Conservation (phyloP, 768 basidiomycete species). For the Kwoniella heveanensis region DNA sequence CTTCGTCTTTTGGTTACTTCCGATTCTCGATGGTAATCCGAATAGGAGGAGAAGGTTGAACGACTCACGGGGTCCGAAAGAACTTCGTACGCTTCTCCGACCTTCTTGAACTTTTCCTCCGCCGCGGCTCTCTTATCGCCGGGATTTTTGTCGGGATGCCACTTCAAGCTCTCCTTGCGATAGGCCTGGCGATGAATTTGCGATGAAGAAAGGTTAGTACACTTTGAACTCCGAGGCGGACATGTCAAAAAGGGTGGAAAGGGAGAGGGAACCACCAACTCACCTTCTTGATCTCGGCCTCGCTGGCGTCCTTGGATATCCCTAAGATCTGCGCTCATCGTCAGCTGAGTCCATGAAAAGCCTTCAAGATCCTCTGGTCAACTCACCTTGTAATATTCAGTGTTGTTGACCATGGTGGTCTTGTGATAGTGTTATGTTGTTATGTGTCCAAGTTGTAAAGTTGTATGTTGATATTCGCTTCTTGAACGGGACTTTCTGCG, state of each 20-base stretch:
- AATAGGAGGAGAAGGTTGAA: too few relatives aligned
- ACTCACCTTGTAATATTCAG: slow-evolving; percentile 77
- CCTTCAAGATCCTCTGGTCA: background rate
- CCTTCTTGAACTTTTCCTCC: slow-evolving; percentile 88
- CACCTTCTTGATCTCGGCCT: slow-evolving; percentile 84
- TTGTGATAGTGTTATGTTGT: background rate
- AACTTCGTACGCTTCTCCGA: slow-evolving; percentile 95
- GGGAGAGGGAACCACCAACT: slow-evolving; percentile 3
- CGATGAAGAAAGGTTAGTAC: slow-evolving; percentile 44
- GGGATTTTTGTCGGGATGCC: slow-evolving; percentile 68
- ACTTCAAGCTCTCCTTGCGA: slow-evolving; percentile 69
- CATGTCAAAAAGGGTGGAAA: background rate
- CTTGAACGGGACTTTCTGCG: background rate
- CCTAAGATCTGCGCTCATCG: slow-evolving; percentile 61
- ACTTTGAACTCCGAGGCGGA: background rate
- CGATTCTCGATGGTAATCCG: too few relatives aligned
- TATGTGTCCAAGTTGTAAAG: background rate
- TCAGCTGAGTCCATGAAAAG: background rate
- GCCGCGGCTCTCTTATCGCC: slow-evolving; percentile 76
- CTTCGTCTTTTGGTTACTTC: background rate
- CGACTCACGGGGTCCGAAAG: slow-evolving; percentile 66
- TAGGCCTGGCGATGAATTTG: slow-evolving; percentile 66
- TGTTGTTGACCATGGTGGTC: slow-evolving; percentile 50
- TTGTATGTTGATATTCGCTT: too few relatives aligned
- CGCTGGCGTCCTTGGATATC: slow-evolving; percentile 67